These are phyloP conservation scores for Pouteria glomerata DNA, from an alignment of 148 eudicot species.

Conservation along the genomic window DNA sequence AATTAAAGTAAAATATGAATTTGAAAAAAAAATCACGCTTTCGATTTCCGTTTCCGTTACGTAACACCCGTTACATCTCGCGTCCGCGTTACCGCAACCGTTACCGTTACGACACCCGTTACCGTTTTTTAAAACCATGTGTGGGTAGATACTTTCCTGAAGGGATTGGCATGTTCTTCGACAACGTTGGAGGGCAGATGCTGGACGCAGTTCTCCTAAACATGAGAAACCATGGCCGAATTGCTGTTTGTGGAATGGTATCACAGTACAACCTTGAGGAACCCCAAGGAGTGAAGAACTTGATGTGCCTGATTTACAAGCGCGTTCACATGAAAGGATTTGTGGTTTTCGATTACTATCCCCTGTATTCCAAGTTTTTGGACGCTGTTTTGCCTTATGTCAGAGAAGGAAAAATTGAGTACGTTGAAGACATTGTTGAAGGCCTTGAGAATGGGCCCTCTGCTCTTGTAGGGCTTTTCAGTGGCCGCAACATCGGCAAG, in stretches of 20 bases:
- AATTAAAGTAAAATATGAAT: no score
- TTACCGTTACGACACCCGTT: no score
- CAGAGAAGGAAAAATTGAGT: no score
- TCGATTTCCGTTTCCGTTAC: no score
- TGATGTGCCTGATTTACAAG: neutral
- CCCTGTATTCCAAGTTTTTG: neutral
- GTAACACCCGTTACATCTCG: no score
- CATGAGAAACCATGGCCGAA: neutral
- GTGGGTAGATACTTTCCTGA: neutral
- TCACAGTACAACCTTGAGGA: no score
- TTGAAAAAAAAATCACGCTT: no score
- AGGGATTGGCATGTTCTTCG: no score
- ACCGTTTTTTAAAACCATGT: no score
- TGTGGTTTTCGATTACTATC: neutral
- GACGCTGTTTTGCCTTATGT: neutral
- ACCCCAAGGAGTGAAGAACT: neutral
- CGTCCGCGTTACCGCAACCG: no score
- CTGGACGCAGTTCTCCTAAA: no score
- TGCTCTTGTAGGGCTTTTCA: neutral
- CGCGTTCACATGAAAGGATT: neutral
- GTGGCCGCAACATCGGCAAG: neutral
- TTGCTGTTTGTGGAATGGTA: neutral
- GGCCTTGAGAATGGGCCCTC: neutral
- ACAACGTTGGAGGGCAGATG: neutral
- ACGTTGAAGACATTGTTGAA: neutral